Percentiles rank a stretch among this genome's conserved stretches.
These are phyloP conservation scores for Trifolium subterraneum DNA, from an alignment of 306 rosid genomes.

Conservation along the genomic window DNA sequence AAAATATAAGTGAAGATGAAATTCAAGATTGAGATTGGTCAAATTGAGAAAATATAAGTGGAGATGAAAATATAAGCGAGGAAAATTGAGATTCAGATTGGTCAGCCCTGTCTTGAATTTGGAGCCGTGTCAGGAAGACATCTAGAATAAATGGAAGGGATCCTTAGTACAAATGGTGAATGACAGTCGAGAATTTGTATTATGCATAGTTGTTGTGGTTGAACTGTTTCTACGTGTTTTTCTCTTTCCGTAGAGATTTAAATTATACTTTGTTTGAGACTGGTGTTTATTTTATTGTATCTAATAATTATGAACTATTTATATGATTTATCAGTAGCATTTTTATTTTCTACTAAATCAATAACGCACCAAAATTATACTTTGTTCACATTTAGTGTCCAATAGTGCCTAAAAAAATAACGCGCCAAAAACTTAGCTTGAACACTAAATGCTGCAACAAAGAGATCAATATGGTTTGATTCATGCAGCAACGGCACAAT, in stretches of 20 bases:
- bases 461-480: neutral
- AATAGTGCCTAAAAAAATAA: too few species aligned
- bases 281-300: neutral
- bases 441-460: neutral
- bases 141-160: constrained; percentile 1
- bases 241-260: neutral
- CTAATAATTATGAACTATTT: neutral
- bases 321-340: neutral
- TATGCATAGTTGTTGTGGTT: neutral
- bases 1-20: neutral
- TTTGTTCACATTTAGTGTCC: neutral
- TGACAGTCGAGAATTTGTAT: neutral
- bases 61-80: neutral
- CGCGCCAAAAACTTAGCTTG: neutral
- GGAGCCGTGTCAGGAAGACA: neutral
- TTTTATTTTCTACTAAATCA: too few species aligned
- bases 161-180: neutral
- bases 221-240: neutral
- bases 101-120: neutral
- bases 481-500: too few species aligned
- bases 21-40: neutral
- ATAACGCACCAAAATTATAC: too few species aligned
- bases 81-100: neutral
- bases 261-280: neutral
- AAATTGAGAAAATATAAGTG: too few species aligned